Percentiles rank a stretch among this genome's conserved stretches.
Conservation (phyloP, 306 rosid species). For the Luffa aegyptiaca region DNA sequence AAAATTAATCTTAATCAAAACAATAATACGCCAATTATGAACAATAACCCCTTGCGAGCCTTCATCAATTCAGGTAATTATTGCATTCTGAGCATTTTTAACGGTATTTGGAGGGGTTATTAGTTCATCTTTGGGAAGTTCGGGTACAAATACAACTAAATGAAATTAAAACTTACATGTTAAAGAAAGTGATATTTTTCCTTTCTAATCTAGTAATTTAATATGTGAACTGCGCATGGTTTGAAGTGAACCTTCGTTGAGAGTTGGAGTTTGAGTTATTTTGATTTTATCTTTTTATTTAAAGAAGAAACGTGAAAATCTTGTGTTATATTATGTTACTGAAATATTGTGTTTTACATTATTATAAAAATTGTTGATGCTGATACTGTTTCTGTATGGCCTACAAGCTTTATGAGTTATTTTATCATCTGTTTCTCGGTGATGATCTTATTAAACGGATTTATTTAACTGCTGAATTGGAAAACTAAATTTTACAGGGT, state of each 20-base stretch:
- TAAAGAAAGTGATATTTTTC: no score
- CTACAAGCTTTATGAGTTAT: neutral
- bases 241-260: no score
- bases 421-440: neutral
- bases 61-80: no score
- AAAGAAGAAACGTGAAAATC: neutral
- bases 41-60: neutral
- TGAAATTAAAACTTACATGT: no score
- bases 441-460: neutral
- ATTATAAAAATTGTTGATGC: neutral
- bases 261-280: no score
- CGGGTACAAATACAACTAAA: no score
- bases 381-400: neutral
- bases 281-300: no score
- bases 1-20: neutral
- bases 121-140: neutral
- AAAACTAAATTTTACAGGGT: slow-evolving; percentile 39
- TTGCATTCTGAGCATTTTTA: neutral
- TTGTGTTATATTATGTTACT: neutral
- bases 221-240: no score
- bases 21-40: neutral
- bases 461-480: slow-evolving; percentile 15
- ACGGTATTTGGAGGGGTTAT: neutral
- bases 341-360: neutral
- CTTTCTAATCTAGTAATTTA: no score